A percentile compares a stretch with the other conserved stretches of the same genome.
phyloP scores from a whole-genome alignment of 805 yeast genomes.

The Candida chilensis region DNA sequence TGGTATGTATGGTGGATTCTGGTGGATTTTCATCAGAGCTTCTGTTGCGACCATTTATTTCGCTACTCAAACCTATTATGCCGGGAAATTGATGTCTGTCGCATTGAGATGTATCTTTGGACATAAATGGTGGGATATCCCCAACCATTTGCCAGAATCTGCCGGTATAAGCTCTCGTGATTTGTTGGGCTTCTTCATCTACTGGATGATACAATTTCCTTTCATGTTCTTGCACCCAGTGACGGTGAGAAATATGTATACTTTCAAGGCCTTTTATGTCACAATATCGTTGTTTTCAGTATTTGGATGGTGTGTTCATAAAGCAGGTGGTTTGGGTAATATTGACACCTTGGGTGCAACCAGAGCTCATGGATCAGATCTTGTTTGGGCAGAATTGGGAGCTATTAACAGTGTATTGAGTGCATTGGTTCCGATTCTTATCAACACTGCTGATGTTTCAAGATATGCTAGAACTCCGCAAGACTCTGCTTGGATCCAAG shows the following conservation, averaged over 20 bases:
- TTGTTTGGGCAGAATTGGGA: slow-evolving; percentile 4
- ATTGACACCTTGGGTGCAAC: slow-evolving; percentile 2
- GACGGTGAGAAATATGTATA: slow-evolving; percentile 5
- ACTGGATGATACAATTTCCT: slow-evolving; percentile 6
- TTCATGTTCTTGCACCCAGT: slow-evolving; percentile 6
- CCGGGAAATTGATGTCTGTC: slow-evolving; percentile 1
- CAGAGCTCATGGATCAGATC: slow-evolving; percentile 3
- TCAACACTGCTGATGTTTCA: slow-evolving; percentile 7
- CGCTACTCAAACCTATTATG: slow-evolving; percentile 6
- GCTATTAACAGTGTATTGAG: slow-evolving; percentile 5
- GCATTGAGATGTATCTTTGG: slow-evolving; percentile 5
- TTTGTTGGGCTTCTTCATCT: slow-evolving; percentile 5
- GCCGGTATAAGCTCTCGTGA: slow-evolving; percentile 5
- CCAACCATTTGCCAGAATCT: slow-evolving; percentile 4
- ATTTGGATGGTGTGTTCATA: slow-evolving; percentile 4
- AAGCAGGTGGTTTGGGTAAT: slow-evolving; percentile 5
- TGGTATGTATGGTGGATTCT: slow-evolving; percentile 7
- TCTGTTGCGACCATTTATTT: slow-evolving; percentile 8
- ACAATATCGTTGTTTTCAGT: slow-evolving; percentile 3
- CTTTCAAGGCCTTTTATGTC: slow-evolving; percentile 5
- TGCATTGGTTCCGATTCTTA: slow-evolving; percentile 7
- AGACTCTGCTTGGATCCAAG: not conserved
- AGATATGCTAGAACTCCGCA: slow-evolving; percentile 4
- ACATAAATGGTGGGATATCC: slow-evolving; percentile 4
- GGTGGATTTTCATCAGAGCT: slow-evolving; percentile 5